Percentiles rank a stretch among this genome's conserved stretches.
These are phyloP conservation scores for Ailanthus altissimus DNA, from an alignment of 345 rosid species.

Conservation along the genomic window DNA sequence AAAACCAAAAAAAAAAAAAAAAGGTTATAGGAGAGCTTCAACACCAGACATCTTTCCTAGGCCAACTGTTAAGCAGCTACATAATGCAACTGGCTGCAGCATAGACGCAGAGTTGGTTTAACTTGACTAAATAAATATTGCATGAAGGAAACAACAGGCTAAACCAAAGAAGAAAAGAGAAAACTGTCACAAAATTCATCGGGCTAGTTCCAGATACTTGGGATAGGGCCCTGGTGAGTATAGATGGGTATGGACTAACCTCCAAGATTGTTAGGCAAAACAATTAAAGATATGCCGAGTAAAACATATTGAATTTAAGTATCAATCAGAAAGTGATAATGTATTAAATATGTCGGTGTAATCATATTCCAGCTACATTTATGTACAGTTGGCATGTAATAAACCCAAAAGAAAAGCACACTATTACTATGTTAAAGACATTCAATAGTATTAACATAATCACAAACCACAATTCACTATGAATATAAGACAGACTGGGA, in stretches of 20 bases:
- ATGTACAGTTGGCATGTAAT: background rate
- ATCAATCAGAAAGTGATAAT: background rate
- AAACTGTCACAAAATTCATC: conserved; percentile 2
- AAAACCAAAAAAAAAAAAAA: background rate
- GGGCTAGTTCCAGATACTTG: background rate
- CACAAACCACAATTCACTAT: background rate
- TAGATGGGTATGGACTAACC: background rate
- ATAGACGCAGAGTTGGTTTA: background rate
- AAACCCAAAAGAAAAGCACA: background rate
- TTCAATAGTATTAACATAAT: background rate
- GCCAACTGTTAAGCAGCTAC: background rate
- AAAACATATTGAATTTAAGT: background rate
- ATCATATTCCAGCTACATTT: background rate
- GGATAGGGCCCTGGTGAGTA: background rate
- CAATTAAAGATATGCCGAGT: background rate
- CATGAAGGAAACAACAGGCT: background rate
- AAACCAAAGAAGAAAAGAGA: background rate
- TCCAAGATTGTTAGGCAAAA: background rate
- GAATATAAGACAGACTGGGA: background rate
- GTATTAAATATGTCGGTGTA: background rate
- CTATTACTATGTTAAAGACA: background rate
- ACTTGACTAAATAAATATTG: background rate
- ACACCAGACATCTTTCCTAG: background rate
- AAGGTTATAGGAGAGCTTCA: background rate
- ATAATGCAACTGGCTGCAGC: background rate